Base-by-base conservation (phyloP, 441 rosid species). In the Geranium incanum region DNA sequence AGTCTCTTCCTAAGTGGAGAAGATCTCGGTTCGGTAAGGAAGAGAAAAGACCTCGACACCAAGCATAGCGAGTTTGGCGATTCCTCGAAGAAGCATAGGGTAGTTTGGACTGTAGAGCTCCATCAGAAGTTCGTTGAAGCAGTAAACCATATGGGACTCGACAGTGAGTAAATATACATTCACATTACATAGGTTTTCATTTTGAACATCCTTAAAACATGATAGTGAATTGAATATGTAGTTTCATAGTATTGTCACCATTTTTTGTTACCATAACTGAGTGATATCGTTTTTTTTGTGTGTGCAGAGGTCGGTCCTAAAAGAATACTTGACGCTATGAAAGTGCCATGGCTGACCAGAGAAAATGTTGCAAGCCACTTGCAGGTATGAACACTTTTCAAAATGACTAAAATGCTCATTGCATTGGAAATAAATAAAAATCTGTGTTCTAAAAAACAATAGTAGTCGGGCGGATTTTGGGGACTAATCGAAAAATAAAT, bases 291-390 rank as follows among this genome's bases (percentile, higher is more conserved):
- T 85, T 81, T 85, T 82, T 45, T 45, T n/a, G 3, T 43, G 50
- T 43, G 50, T 45, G 83, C 88, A 95, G 99, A 86, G 77, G 92
- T 87, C 67, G 89, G 90, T 72, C 94, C 94, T 36, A 89, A 89
- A 81, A 87, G 84, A 80, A 89, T 89, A 73, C 86, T 89, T 23
- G 91, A 89, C 68, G 81, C 87, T 84, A 89, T 89, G 94, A 84
- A 87, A 71, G 89, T 89, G 63, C 88, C 88, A 6, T 83, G 94
- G 91, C 71, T 89, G 80, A 86, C 90, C 6, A 81, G 94, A 52
- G 94, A 89, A 80, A 89, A 87, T 43, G 88, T 89, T 21, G 94
- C 94, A n/a, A 89, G 94, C 80, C 94, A 89, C 72, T 82, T 89
- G 38, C 94, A 89, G 86, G 94, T 89, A 57, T 52, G 70, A 52